phyloP scores from a whole-genome alignment of 1,284 basidiomycete genomes.

The Sporisorium reilianum region DNA sequence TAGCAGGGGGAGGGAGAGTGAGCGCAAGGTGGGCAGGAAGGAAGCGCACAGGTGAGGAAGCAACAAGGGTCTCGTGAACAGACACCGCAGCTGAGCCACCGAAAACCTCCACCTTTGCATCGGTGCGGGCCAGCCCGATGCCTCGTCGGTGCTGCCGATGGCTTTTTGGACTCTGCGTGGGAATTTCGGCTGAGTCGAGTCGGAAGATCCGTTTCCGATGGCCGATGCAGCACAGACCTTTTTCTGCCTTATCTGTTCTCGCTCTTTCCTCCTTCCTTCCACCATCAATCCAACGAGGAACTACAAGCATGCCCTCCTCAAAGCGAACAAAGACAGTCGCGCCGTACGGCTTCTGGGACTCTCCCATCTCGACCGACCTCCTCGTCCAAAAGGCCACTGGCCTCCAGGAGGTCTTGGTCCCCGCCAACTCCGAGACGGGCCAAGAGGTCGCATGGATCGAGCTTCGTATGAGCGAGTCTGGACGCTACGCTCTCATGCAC shows the following conservation, averaged over 20 bases:
- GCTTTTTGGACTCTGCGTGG: not conserved
- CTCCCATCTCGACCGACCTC: slow-evolving; percentile 74
- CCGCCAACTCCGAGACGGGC: slow-evolving; percentile 19
- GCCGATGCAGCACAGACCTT: slow-evolving; percentile 24
- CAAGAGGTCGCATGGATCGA: slow-evolving; percentile 76
- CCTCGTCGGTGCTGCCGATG: not conserved
- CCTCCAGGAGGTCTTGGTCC: slow-evolving; percentile 44
- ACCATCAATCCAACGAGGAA: not conserved
- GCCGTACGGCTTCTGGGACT: slow-evolving; percentile 71
- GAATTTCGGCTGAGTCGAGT: slow-evolving; percentile 10
- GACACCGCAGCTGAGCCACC: slow-evolving; percentile 9
- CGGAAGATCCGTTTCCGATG: slow-evolving; percentile 10
- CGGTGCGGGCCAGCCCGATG: slow-evolving; percentile 1
- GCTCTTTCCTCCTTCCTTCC: not conserved
- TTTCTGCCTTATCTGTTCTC: not conserved
- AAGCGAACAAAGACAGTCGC: slow-evolving; percentile 42
- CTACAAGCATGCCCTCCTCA: slow-evolving; percentile 17
- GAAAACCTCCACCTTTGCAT: slow-evolving; percentile 20
- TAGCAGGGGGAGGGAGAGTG: not conserved
- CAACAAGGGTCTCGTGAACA: not conserved
- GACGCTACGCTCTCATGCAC: slow-evolving; percentile 74
- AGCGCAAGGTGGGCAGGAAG: not conserved
- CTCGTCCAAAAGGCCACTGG: slow-evolving; percentile 72
- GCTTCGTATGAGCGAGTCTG: slow-evolving; percentile 75
- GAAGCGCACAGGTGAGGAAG: not conserved